Conservation (phyloP, 306 rosid species). For the Dicorynia guianensis region DNA sequence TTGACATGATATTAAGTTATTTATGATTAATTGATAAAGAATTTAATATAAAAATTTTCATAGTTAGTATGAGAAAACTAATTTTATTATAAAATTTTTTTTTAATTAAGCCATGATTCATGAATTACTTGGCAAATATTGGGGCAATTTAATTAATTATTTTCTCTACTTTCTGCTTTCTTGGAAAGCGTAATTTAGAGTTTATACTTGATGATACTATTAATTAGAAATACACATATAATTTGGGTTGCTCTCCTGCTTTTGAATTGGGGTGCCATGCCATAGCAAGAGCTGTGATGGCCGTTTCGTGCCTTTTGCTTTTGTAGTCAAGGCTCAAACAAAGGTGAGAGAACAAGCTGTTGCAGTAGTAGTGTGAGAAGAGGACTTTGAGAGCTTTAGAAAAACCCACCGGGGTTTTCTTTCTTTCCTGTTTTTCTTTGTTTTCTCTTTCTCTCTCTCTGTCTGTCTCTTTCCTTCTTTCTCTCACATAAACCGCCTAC, state of each 20-base stretch:
- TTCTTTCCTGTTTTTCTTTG: slow-evolving; percentile 29
- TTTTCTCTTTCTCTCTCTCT: slow-evolving; percentile 16
- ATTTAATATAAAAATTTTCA: no score
- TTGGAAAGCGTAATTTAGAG: not conserved
- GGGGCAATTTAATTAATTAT: not conserved
- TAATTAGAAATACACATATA: slow-evolving; percentile 1
- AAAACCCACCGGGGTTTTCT: slow-evolving; percentile 26
- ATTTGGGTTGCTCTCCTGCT: slow-evolving; percentile 43
- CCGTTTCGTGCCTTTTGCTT: slow-evolving; percentile 76
- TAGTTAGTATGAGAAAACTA: no score
- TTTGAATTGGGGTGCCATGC: slow-evolving; percentile 38
- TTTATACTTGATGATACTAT: not conserved
- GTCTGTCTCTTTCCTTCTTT: slow-evolving; percentile 31
- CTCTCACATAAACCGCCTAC: slow-evolving; percentile 48
- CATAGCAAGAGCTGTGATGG: slow-evolving; percentile 60
- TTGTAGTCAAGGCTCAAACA: slow-evolving; percentile 76
- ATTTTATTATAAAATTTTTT: no score
- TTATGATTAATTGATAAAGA: no score
- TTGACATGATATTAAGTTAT: no score
- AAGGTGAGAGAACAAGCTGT: slow-evolving; percentile 45
- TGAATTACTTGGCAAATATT: not conserved
- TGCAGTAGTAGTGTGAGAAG: slow-evolving; percentile 34
- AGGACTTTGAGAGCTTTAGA: slow-evolving; percentile 38
- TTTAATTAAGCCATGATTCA: no score
- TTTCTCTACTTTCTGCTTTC: not conserved